Conservation (phyloP, 768 basidiomycete species). For the Termitomyces sp. region DNA sequence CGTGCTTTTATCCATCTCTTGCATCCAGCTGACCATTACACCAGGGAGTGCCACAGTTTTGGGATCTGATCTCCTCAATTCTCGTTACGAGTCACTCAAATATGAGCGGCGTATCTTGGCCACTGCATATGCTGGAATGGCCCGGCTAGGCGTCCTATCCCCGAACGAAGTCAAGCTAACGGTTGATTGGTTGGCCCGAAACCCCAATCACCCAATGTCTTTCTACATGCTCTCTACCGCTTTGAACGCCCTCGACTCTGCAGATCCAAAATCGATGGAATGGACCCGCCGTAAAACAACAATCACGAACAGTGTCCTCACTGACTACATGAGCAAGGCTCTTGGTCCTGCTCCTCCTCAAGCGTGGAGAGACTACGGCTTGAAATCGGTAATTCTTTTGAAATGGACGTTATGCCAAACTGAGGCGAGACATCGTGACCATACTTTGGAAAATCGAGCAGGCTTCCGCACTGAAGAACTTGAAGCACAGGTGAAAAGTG, state of each 20-base stretch:
- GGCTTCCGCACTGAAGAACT: conserved; percentile 76
- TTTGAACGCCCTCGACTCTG: conserved; percentile 62
- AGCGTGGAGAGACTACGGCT: conserved; percentile 62
- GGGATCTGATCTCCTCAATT: conserved; percentile 61
- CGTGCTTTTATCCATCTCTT: neutral
- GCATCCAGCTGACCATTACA: neutral
- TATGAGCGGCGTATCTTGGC: conserved; percentile 69
- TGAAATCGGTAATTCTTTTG: conserved; percentile 71
- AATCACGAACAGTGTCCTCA: conserved; percentile 37
- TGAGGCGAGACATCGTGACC: conserved; percentile 64
- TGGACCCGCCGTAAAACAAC: conserved; percentile 42
- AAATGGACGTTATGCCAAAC: conserved; percentile 88
- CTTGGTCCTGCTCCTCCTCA: conserved; percentile 34
- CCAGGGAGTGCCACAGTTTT: conserved; percentile 40
- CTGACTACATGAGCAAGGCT: conserved; percentile 56
- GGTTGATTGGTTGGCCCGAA: conserved; percentile 65
- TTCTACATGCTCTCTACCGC: conserved; percentile 64
- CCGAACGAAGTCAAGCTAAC: conserved; percentile 55
- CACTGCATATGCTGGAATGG: conserved; percentile 54
- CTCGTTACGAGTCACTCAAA: conserved; percentile 67
- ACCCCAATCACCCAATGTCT: conserved; percentile 63
- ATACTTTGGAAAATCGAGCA: conserved; percentile 52
- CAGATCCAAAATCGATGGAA: conserved; percentile 43
- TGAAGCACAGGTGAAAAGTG: conserved; percentile 76
- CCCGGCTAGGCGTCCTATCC: conserved; percentile 55